Evolutionary conservation across 2,329 filamentous ascomycete species (phyloP).

Genomic region (Aspergillus cejpii): DNA sequence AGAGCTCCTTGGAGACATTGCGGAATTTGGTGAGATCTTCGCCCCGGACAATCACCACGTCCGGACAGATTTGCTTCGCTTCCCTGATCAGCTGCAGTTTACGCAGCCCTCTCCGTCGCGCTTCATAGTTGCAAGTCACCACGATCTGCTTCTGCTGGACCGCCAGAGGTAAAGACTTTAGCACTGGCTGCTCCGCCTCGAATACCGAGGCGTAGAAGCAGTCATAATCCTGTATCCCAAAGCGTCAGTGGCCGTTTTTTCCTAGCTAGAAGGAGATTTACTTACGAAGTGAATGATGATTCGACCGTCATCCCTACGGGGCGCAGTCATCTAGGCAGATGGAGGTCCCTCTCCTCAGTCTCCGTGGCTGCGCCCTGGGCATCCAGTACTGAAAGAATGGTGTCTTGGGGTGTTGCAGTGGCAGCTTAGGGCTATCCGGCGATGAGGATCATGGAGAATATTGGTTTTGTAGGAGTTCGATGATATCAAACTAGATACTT

Average conservation of each 20-base stretch:
- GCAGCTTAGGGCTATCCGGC: neutral
- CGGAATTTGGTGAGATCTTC: slow-evolving; percentile 82
- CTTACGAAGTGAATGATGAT: slow-evolving; percentile 77
- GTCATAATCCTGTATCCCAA: slow-evolving; percentile 41
- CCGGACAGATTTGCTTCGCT: slow-evolving; percentile 71
- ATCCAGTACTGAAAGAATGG: neutral
- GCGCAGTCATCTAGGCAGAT: slow-evolving; percentile 16
- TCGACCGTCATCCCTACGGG: slow-evolving; percentile 52
- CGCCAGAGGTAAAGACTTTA: slow-evolving; percentile 69
- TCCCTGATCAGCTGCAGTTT: slow-evolving; percentile 84
- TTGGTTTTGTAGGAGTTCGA: too few species aligned
- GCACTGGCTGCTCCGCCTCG: slow-evolving; percentile 67
- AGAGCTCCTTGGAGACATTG: slow-evolving; percentile 75
- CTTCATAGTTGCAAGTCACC: slow-evolving; percentile 91
- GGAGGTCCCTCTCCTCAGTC: neutral
- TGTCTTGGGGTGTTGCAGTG: neutral
- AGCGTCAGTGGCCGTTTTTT: neutral
- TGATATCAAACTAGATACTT: too few species aligned
- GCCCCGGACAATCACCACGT: slow-evolving; percentile 76
- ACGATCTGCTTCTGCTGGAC: slow-evolving; percentile 91
- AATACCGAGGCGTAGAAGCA: slow-evolving; percentile 94
- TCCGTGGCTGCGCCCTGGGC: neutral
- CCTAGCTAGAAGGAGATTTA: slow-evolving; percentile 11
- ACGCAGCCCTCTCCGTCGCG: slow-evolving; percentile 56
- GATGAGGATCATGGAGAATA: neutral